Evolutionary conservation across 306 rosid genomes (phyloP).

Genomic region (Rubus parviflorus): DNA sequence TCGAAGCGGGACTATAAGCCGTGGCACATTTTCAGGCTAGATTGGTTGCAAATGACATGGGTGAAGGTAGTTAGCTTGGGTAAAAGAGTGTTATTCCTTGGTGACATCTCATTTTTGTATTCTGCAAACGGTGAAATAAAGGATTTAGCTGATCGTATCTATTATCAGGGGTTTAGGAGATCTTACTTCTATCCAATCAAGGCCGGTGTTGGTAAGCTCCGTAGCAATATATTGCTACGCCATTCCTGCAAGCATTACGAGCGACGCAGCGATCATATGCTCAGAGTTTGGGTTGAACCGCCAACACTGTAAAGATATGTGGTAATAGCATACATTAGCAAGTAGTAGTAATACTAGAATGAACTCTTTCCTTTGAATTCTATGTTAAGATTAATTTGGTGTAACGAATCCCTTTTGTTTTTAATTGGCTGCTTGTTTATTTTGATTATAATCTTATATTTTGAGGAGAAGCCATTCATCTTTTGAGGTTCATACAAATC

Average conservation of each 20-base stretch:
- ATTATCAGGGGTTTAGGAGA: not conserved
- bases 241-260: not conserved
- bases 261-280: not conserved
- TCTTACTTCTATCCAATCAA: slow-evolving; percentile 3
- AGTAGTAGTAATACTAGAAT: not conserved
- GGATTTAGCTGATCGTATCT: slow-evolving; percentile 9
- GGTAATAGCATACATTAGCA: not conserved
- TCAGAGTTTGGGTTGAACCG: slow-evolving; percentile 13
- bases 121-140: not conserved
- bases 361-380: not conserved
- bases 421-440: not conserved
- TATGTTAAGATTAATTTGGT: not conserved
- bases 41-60: slow-evolving; percentile 15
- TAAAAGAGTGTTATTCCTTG: slow-evolving; percentile 2
- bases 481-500: not conserved
- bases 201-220: not conserved
- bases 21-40: slow-evolving; percentile 13
- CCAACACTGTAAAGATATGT: not conserved
- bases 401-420: not conserved
- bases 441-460: not conserved
- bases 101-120: slow-evolving; percentile 8
- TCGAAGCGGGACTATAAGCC: not conserved
- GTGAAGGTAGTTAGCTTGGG: slow-evolving; percentile 12
- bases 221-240: not conserved
- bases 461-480: not conserved